A percentile compares a stretch with the other conserved stretches of the same genome.
Evolutionary conservation across 805 yeast genomes (phyloP).

Genomic region (Wickerhamiella alocasiicola): DNA sequence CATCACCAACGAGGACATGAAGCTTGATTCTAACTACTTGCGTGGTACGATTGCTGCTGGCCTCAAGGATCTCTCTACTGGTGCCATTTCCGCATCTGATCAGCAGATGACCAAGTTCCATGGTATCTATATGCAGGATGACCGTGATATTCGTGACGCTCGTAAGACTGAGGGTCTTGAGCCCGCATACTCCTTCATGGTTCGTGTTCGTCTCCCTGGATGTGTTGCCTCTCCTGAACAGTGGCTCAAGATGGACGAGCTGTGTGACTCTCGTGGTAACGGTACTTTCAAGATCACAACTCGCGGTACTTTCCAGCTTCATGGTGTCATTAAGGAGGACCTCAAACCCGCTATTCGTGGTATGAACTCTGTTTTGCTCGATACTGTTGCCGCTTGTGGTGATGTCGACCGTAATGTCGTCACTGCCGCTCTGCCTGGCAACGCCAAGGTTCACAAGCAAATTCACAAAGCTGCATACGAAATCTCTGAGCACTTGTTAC

Average conservation of each 20-base stretch:
- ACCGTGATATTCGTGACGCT: conserved; percentile 87
- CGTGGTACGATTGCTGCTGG: conserved; percentile 92
- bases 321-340: conserved; percentile 84
- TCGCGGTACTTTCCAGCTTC: conserved; percentile 93
- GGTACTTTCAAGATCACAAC: conserved; percentile 91
- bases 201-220: conserved; percentile 89
- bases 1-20: conserved; percentile 91
- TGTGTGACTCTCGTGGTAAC: conserved; percentile 72
- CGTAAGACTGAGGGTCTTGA: conserved; percentile 86
- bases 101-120: conserved; percentile 95
- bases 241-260: conserved; percentile 74
- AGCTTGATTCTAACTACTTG: conserved; percentile 69
- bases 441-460: conserved; percentile 70
- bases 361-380: conserved; percentile 80
- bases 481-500: conserved; percentile 74
- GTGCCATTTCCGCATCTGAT: conserved; percentile 80
- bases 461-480: conserved; percentile 48
- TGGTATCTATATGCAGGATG: conserved; percentile 98
- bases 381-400: conserved; percentile 96
- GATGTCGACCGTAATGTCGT: conserved; percentile 96
- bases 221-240: conserved; percentile 79
- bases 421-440: conserved; percentile 78
- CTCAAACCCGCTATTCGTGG: conserved; percentile 85
- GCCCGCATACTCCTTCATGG: conserved; percentile 96
- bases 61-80: conserved; percentile 66